Conservation (phyloP, 805 yeast genomes). For the Candida jianshihensis region DNA sequence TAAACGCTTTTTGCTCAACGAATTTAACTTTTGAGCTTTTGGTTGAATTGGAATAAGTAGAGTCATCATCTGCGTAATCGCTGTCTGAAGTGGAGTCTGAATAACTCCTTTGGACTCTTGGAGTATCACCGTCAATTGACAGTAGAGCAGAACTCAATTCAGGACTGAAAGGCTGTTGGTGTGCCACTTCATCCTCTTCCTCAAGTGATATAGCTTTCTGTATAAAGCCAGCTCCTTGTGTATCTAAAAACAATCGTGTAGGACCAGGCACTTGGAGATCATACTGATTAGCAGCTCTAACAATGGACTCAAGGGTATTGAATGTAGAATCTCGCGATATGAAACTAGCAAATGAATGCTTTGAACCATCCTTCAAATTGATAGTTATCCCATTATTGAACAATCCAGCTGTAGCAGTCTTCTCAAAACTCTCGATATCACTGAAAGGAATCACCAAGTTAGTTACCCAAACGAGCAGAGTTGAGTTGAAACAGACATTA, state of each 20-base stretch:
- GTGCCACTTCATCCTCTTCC: no score
- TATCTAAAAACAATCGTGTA: constrained; percentile 1
- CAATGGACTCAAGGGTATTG: constrained; percentile 41
- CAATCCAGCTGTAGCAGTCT: constrained; percentile 78
- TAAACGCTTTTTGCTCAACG: constrained; percentile 22
- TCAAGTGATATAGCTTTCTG: constrained; percentile 13
- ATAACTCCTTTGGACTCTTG: constrained; percentile 13
- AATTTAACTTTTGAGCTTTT: constrained; percentile 6
- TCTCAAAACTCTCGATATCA: constrained; percentile 70
- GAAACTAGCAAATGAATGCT: constrained; percentile 82
- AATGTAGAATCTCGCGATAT: constrained; percentile 72
- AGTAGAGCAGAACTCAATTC: constrained; percentile 30
- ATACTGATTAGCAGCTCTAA: constrained; percentile 15
- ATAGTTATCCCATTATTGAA: constrained; percentile 79
- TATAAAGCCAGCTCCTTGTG: constrained; percentile 9
- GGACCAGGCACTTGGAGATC: not conserved
- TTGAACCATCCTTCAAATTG: constrained; percentile 28
- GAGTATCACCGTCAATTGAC: constrained; percentile 37
- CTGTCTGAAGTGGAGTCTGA: constrained; percentile 15
- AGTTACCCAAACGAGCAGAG: constrained; percentile 87
- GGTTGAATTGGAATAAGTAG: constrained; percentile 3
- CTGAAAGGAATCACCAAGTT: constrained; percentile 62
- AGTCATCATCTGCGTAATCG: constrained; percentile 17
- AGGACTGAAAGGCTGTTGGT: no score
- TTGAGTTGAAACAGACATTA: constrained; percentile 79